Percentiles rank a stretch among this genome's conserved stretches.
Evolutionary conservation across 352 stramenopile genomes (phyloP).

Genomic region (Phytophthora europaea): DNA sequence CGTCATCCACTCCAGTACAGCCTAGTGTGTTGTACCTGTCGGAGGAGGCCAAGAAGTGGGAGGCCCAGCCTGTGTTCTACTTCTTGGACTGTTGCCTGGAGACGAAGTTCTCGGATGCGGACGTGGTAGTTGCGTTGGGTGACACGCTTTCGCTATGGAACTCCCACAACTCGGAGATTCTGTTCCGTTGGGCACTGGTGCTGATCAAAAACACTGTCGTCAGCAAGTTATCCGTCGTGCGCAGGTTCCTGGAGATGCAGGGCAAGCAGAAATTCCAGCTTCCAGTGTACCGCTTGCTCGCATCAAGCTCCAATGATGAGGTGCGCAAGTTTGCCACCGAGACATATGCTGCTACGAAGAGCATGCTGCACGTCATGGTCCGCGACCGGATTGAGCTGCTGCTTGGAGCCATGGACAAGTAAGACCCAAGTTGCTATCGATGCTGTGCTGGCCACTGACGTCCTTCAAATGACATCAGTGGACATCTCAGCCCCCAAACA

Average conservation of each 20-base stretch:
- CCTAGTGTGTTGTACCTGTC: conserved; percentile 73
- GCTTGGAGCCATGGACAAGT: conserved; percentile 42
- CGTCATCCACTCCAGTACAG: conserved; percentile 61
- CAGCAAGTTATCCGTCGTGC: conserved; percentile 55
- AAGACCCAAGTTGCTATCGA: conserved; percentile 1
- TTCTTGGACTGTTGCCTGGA: conserved; percentile 76
- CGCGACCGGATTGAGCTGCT: conserved; percentile 71
- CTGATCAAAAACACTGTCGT: conserved; percentile 74
- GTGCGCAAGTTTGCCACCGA: conserved; percentile 57
- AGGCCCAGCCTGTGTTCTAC: conserved; percentile 69
- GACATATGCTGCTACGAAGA: conserved; percentile 54
- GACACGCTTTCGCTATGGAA: conserved; percentile 64
- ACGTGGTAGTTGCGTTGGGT: conserved; percentile 63
- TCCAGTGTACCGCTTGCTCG: conserved; percentile 72
- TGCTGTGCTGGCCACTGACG: neutral
- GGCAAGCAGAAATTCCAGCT: conserved; percentile 89
- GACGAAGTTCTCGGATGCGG: conserved; percentile 45
- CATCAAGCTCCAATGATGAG: conserved; percentile 45
- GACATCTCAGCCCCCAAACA: neutral
- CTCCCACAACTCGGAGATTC: conserved; percentile 71
- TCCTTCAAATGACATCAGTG: conserved; percentile 14
- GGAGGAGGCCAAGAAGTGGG: conserved; percentile 67
- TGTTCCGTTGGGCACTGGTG: conserved; percentile 73
- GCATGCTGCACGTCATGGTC: conserved; percentile 82
- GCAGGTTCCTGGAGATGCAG: conserved; percentile 69